phyloP scores from a whole-genome alignment of 768 basidiomycete genomes.

The Collybia sordida region DNA sequence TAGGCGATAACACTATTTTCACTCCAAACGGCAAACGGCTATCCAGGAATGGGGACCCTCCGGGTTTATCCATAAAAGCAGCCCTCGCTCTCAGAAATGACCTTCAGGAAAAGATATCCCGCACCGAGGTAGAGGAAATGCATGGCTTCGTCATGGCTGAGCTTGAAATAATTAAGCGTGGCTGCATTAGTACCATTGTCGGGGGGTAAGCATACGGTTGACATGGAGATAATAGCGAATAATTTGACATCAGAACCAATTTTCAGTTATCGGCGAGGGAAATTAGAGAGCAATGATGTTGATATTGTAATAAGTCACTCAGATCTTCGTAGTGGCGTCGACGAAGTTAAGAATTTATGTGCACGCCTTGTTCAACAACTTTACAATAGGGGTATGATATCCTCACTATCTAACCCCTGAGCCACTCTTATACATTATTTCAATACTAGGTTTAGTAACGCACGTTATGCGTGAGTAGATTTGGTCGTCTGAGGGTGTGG shows the following conservation, averaged over 20 bases:
- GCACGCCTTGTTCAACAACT: constrained; percentile 58
- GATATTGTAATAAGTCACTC: constrained; percentile 87
- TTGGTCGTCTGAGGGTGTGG: not conserved
- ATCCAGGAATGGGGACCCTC: constrained; percentile 14
- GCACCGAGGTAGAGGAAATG: constrained; percentile 79
- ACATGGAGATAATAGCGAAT: not conserved
- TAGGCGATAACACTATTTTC: constrained; percentile 17
- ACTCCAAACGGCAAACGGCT: constrained; percentile 31
- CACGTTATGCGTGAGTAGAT: constrained; percentile 76
- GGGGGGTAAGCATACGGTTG: constrained; percentile 61
- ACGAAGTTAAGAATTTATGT: constrained; percentile 61
- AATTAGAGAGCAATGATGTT: constrained; percentile 77
- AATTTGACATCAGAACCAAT: not conserved
- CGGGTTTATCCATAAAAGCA: constrained; percentile 48
- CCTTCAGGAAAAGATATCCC: constrained; percentile 55
- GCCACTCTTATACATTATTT: not conserved
- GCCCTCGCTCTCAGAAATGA: constrained; percentile 61
- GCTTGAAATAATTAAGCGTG: constrained; percentile 58
- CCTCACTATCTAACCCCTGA: not conserved
- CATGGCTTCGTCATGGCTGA: constrained; percentile 66
- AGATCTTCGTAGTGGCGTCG: constrained; percentile 38
- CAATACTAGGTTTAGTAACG: constrained; percentile 61
- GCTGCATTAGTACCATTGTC: constrained; percentile 72
- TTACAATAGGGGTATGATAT: constrained; percentile 49
- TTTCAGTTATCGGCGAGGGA: constrained; percentile 80